Base-by-base conservation (phyloP, 2,329 filamentous ascomycete genomes). In the Penicillium sp. region DNA sequence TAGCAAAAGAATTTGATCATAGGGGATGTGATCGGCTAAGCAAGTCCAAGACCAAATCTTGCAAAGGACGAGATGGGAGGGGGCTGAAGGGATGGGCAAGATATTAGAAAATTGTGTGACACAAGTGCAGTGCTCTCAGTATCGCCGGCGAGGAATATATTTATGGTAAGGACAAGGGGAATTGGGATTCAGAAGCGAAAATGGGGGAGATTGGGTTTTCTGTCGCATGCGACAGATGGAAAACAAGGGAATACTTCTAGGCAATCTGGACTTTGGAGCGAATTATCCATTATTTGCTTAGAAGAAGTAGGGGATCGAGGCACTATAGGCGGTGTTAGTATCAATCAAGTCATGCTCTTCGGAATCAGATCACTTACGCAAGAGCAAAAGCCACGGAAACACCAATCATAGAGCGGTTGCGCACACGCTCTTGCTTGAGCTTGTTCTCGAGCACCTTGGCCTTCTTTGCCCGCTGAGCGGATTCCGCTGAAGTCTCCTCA, bases 361-460 rank as follows among this genome's bases (percentile, higher is more conserved):
- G 7, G 48, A 10, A 29, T 43, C 42, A 41, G 45, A 46, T 41
- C 14, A 88, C 92, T 79, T 84, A 97, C 94, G 92, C 92, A 73
- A 97, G 83, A 53, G 90, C 90, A 71, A 97, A 82, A 44, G 90
- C 94, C 54, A 91, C 91, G 58, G 88, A 90, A 49, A 97, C 84
- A 54, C 94, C 93, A 59, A 96, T 82, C 57, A 96, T 79, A 44
- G 94, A 91, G 69, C 92, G 85, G 74, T 87, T 90, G 76, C 90
- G 88, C 61, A 97, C 90, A 68, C 87, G 89, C 76, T 95, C 88
- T 77, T 91, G 92, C 73, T 88, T 88, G 62, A 95, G 73, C 74
- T 94, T 88, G 42, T 89, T 83, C 70, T 94, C 89, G 1, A 91
- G 70, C 13, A 76, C 73, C 66, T 73, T 88, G 39, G 83, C 85